A percentile compares a stretch with the other conserved stretches of the same genome.
phyloP scores from a whole-genome alignment of 2,329 filamentous ascomycete species.

The Trichocomaceae sp. region DNA sequence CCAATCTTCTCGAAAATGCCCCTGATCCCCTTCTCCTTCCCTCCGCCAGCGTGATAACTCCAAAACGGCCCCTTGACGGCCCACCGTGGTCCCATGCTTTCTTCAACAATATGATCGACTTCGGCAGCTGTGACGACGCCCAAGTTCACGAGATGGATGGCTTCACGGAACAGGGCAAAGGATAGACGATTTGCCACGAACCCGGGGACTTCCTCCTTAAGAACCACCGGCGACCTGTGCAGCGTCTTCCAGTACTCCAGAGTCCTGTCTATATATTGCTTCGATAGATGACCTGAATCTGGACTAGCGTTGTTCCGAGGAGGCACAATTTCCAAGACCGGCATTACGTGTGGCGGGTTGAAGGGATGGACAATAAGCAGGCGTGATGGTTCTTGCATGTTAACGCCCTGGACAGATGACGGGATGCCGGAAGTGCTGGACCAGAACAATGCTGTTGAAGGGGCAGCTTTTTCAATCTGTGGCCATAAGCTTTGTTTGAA shows the following conservation, averaged over 20 bases:
- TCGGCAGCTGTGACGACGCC: slow-evolving; percentile 50
- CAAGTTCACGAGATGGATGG: slow-evolving; percentile 48
- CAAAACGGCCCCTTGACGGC: slow-evolving; percentile 52
- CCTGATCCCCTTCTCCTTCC: slow-evolving; percentile 43
- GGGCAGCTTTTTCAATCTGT: slow-evolving; percentile 43
- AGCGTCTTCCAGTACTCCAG: slow-evolving; percentile 41
- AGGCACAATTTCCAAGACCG: slow-evolving; percentile 53
- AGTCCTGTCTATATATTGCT: slow-evolving; percentile 33
- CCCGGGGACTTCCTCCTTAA: slow-evolving; percentile 48
- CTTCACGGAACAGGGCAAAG: slow-evolving; percentile 51
- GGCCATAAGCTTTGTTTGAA: slow-evolving; percentile 51
- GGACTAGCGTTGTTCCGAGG: slow-evolving; percentile 35
- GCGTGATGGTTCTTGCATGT: slow-evolving; percentile 39
- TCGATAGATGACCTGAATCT: slow-evolving; percentile 7
- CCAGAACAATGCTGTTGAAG: slow-evolving; percentile 46
- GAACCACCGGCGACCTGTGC: slow-evolving; percentile 42
- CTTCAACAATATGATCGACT: slow-evolving; percentile 47
- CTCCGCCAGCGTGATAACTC: slow-evolving; percentile 54
- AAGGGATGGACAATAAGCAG: slow-evolving; percentile 55
- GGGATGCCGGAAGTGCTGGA: slow-evolving; percentile 54
- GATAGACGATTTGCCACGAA: slow-evolving; percentile 55
- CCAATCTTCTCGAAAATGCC: slow-evolving; percentile 53
- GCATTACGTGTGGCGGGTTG: slow-evolving; percentile 58
- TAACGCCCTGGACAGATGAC: slow-evolving; percentile 42
- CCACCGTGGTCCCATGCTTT: slow-evolving; percentile 50